Base-by-base conservation (phyloP, 2,329 filamentous ascomycete species). In the Saccharata proteae region DNA sequence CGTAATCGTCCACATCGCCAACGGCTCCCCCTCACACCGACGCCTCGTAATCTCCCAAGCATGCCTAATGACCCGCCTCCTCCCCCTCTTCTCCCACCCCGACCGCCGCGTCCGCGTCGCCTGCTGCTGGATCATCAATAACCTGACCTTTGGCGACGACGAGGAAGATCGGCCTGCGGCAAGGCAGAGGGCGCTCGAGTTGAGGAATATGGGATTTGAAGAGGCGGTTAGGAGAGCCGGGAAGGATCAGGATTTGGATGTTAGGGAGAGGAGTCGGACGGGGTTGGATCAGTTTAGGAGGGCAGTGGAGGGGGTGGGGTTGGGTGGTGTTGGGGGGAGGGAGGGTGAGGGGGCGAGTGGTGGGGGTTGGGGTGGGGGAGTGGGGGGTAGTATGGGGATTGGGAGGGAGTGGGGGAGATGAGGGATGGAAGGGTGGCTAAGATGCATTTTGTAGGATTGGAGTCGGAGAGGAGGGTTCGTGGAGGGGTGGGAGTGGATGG, bases 1-100 rank as follows among this genome's bases (percentile, higher is more conserved):
- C 50, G 77, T 94, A 35, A 66, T 96, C 29, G 78, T 90, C 10
- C 85, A 96, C 58, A 74, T 96, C 44, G 84, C 85, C 12, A 88
- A 86, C 7, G 83, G 83, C 40, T 65, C 77, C 9, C 75, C 84
- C 3, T 69, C 72, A 17, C 84, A 94, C 54, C 75, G 84, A 34
- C 59, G 83, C 9, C 46, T 55, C 30, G 44, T 59, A 34, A 48
- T 92, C 31, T 67, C 75, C 3, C 85, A 94, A 53, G 78, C 73
- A 2, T 71, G 79, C 9, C 63, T 96, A 4, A 65, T 96, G 37
- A 74, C 71, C 44, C 69, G 79, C 28, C 64, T 93, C 27, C 69
- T 78, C 6, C 71, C 72, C 11, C 76, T 93, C 34, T 80, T 90
- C 44, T 70, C 64, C 26, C 82, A 84, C 54, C 69, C 73, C 25